Base-by-base conservation (phyloP, 2,329 filamentous ascomycete genomes). In the Nannizzia gypsea region DNA sequence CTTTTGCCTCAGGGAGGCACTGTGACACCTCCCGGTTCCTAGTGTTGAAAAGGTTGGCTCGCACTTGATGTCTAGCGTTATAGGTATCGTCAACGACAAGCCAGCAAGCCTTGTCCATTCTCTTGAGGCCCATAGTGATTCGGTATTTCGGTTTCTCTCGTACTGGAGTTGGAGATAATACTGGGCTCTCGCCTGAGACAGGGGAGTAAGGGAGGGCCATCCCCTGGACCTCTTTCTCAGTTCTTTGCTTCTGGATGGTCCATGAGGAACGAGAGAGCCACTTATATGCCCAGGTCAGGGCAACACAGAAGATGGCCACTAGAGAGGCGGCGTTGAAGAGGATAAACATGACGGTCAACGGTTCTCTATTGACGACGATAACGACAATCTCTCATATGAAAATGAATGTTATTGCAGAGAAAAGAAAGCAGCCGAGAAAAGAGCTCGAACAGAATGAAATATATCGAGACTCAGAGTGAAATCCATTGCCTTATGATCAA, bases 41-140 rank as follows among this genome's bases (percentile, higher is more conserved):
- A 2, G 68, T 70, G 1, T 66, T 60, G 2, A 81, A 69, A 36
- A 81, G 68, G 15, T 70, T 62, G 1, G 69, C 65, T 6, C 78
- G 74, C 6, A 78, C 70, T 1, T 65, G 62, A 63, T 79, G 75
- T 62, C 77, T 74, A 11, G 72, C 68, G 56, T 72, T 68, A 62
- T 80, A 80, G 28, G 73, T 72, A 11, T 73, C 71, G 63, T 81
- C 77, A 55, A 81, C 66, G 0, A 71, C 75, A 11, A 81, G 71
- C 79, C 78, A 81, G 60, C 79, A 77, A 20, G 69, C 65, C 22
- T 67, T 64, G 40, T 77, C 75, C n/a, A 78, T 68, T 59, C 73
- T 76, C 58, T 71, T 73, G 15, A 81, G 69, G 15, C 78, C 77
- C 73, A 80, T 78, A 63, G 76, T 76, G 52, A 77, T 74, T 31